Evolutionary conservation across 331 rosid genomes (phyloP), one percentile per base, ranked within the genome.

Genomic region (Malus hybrid): DNA sequence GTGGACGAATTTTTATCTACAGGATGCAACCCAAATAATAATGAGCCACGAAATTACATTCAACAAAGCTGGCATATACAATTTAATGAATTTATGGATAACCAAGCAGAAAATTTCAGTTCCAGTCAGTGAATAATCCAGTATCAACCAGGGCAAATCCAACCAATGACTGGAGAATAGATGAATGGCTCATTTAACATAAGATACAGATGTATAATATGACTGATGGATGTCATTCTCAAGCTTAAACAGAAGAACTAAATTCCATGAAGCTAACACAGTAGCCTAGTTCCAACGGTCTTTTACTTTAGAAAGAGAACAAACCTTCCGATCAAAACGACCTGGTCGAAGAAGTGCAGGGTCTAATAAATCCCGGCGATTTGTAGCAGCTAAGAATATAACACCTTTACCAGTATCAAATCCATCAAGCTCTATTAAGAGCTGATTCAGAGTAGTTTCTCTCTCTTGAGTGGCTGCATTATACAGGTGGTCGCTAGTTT

Each of bases 341-440:
- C 99, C 99, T 12, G 99, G 97, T 77, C 99, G 93, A 42, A 95
- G 99, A 85, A 95, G 99, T 48, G 99, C 99, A 73, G 97, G 99
- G 70, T 95, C 99, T 78, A 95, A 82, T 85, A 95, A 85, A 88
- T 95, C 99, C 88, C 90, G 86, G 69, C 99, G 96, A 84, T 95
- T 95, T 71, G 99, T 95, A 79, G 99, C 99, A 65, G 84, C 99
- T 76, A 95, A 89, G 87, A 95, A 95, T 81, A 92, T 95, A 76
- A 95, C 97, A 64, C 99, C 99, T 89, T 92, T 95, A 65, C 99
- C 99, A 16, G 99, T 95, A 87, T 95, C 99, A 79, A 95, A 95
- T 54, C 99, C 99, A 78, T 95, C 99, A 83, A 95, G 99, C 83
- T 95, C 97, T 66, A 92, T 95, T 81, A 92, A 80, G 77, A 95